phyloP scores from a whole-genome alignment of 495 filamentous ascomycete genomes.

The Physcia stellaris region DNA sequence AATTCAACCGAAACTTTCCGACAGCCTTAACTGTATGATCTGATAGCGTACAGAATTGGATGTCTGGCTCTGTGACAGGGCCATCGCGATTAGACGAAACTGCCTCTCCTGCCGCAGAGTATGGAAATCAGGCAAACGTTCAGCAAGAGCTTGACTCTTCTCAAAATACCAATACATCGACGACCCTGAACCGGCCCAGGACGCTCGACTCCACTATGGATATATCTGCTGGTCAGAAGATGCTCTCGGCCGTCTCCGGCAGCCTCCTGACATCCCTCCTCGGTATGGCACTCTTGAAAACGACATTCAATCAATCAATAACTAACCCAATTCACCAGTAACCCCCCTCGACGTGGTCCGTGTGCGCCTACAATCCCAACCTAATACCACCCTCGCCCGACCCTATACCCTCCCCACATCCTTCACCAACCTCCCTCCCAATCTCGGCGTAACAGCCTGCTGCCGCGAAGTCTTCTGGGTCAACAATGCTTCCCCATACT shows the following conservation, averaged over 20 bases:
- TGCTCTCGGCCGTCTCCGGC: slow-evolving; percentile 84
- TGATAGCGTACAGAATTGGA: too few species aligned
- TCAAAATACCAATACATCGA: neutral
- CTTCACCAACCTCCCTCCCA: slow-evolving; percentile 54
- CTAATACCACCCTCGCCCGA: slow-evolving; percentile 26
- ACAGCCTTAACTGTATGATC: too few species aligned
- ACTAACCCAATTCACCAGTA: slow-evolving; percentile 34
- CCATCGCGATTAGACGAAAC: slow-evolving; percentile 11
- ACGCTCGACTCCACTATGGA: slow-evolving; percentile 29
- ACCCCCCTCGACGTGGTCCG: slow-evolving; percentile 96
- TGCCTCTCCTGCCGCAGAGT: slow-evolving; percentile 15
- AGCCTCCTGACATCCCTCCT: slow-evolving; percentile 81
- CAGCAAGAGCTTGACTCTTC: slow-evolving; percentile 19
- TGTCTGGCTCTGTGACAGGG: slow-evolving; percentile 14
- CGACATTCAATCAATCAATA: slow-evolving; percentile 7
- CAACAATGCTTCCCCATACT: slow-evolving; percentile 71
- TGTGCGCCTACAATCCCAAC: slow-evolving; percentile 84
- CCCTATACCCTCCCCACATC: slow-evolving; percentile 32
- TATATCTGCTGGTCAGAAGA: slow-evolving; percentile 72
- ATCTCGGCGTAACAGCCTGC: slow-evolving; percentile 86
- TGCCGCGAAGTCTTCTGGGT: slow-evolving; percentile 97
- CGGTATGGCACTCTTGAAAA: slow-evolving; percentile 39
- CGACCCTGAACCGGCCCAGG: slow-evolving; percentile 5
- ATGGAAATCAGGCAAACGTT: slow-evolving; percentile 11
- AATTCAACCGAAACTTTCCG: too few species aligned